phyloP scores from a whole-genome alignment of 495 filamentous ascomycete species.

The Penicillium ucsense region DNA sequence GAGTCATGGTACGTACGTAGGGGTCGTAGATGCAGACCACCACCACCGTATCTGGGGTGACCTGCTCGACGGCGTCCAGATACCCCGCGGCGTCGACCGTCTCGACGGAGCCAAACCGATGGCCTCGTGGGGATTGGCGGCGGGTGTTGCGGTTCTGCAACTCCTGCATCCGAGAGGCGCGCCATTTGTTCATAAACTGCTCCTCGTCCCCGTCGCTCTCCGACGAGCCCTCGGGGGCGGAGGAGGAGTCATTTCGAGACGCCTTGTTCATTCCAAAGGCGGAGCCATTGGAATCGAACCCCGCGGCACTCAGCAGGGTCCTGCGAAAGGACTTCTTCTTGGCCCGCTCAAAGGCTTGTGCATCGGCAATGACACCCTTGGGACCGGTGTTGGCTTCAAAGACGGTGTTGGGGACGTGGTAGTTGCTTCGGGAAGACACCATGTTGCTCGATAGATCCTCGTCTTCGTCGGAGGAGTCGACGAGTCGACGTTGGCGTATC shows the following conservation, averaged over 20 bases:
- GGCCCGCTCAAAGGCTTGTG: conserved; percentile 78
- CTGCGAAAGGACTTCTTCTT: conserved; percentile 52
- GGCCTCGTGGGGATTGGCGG: conserved; percentile 56
- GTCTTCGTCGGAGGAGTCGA: conserved; percentile 46
- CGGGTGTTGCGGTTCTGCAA: conserved; percentile 49
- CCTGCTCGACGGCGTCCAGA: conserved; percentile 89
- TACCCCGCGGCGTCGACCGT: conserved; percentile 85
- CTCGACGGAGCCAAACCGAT: conserved; percentile 68
- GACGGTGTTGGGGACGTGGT: conserved; percentile 46
- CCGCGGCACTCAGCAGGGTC: conserved; percentile 33
- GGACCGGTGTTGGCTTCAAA: conserved; percentile 89
- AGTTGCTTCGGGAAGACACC: conserved; percentile 33
- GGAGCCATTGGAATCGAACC: conserved; percentile 17
- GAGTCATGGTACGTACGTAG: conserved; percentile 45
- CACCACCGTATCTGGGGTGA: conserved; percentile 70
- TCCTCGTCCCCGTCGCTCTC: conserved; percentile 61
- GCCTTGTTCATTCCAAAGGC: conserved; percentile 15
- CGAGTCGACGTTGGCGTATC: conserved; percentile 19
- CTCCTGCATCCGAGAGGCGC: conserved; percentile 66
- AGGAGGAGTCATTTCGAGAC: conserved; percentile 34
- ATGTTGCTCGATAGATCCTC: conserved; percentile 25
- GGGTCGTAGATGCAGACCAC: conserved; percentile 92
- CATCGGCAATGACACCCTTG: conserved; percentile 96
- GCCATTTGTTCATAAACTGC: conserved; percentile 74
- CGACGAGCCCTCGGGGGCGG: conserved; percentile 21